Conservation (phyloP, 2,329 filamentous ascomycete genomes). For the Furcasterigmium furcatum region DNA sequence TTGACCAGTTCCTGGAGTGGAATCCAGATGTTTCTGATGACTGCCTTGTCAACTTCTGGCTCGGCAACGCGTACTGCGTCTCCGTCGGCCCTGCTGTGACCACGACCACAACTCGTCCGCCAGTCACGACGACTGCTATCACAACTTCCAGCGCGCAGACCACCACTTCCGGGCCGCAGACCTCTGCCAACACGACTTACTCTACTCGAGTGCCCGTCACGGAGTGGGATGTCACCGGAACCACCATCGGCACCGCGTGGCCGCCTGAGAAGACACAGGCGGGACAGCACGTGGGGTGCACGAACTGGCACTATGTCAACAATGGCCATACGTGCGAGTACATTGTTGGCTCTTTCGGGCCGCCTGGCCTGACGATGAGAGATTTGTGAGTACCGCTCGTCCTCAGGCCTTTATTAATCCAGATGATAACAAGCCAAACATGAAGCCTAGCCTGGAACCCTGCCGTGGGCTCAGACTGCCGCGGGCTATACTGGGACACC, state of each 20-base stretch:
- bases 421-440: not conserved
- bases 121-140: conserved; percentile 1
- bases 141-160: not conserved
- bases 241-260: conserved; percentile 7
- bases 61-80: conserved; percentile 21
- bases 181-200: conserved; percentile 1
- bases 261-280: conserved; percentile 15
- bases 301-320: conserved; percentile 9
- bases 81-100: conserved; percentile 6
- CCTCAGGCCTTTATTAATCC: not conserved
- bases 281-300: conserved; percentile 14
- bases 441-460: conserved; percentile 10
- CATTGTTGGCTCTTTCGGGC: conserved; percentile 3
- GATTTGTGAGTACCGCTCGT: not conserved
- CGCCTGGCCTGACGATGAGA: not conserved
- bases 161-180: conserved; percentile 7
- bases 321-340: conserved; percentile 6
- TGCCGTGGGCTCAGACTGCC: conserved; percentile 9
- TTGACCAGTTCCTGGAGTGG: conserved; percentile 19
- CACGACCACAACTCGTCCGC: conserved; percentile 2
- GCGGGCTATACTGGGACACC: conserved; percentile 3
- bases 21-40: conserved; percentile 21
- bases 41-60: conserved; percentile 21
- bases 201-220: conserved; percentile 6
- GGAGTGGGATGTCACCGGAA: conserved; percentile 3